Percentiles rank a stretch among this genome's conserved stretches.
phyloP scores from a whole-genome alignment of 306 rosid species.

The Argentina anserina region DNA sequence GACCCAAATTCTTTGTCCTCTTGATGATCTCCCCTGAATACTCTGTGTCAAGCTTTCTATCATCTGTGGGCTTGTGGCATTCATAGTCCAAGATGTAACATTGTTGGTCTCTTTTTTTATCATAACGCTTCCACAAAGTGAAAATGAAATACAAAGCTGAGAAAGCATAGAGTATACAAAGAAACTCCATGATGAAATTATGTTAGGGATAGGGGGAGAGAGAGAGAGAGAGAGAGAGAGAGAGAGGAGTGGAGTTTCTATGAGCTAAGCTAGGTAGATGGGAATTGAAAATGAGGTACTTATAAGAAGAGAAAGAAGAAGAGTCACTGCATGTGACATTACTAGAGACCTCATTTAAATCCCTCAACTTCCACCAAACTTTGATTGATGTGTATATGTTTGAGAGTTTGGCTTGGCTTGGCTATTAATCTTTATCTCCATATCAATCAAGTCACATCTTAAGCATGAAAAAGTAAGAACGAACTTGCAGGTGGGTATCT shows the following conservation, averaged over 20 bases:
- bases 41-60: slow-evolving; percentile 60
- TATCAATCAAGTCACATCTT: slow-evolving; percentile 34
- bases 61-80: slow-evolving; percentile 65
- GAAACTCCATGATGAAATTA: slow-evolving; percentile 56
- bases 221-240: slow-evolving; percentile 7
- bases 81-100: slow-evolving; percentile 77
- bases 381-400: background rate
- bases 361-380: slow-evolving; percentile 75
- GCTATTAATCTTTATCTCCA: slow-evolving; percentile 35
- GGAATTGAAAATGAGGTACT: slow-evolving; percentile 14
- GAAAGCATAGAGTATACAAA: slow-evolving; percentile 33
- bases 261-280: slow-evolving; percentile 15
- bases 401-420: background rate
- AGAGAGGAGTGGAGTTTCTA: slow-evolving; percentile 12
- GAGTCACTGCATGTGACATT: slow-evolving; percentile 32
- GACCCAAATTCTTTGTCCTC: slow-evolving; percentile 49
- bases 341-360: slow-evolving; percentile 6
- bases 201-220: background rate
- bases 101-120: slow-evolving; percentile 45
- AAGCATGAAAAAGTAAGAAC: slow-evolving; percentile 28
- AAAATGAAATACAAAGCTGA: slow-evolving; percentile 37
- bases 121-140: slow-evolving; percentile 50
- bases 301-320: slow-evolving; percentile 30
- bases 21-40: slow-evolving; percentile 48
- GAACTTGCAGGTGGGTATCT: background rate